These are phyloP conservation scores for Dispira simplex DNA, from an alignment of 192 early-diverging fungal genomes.

Conservation along the genomic window DNA sequence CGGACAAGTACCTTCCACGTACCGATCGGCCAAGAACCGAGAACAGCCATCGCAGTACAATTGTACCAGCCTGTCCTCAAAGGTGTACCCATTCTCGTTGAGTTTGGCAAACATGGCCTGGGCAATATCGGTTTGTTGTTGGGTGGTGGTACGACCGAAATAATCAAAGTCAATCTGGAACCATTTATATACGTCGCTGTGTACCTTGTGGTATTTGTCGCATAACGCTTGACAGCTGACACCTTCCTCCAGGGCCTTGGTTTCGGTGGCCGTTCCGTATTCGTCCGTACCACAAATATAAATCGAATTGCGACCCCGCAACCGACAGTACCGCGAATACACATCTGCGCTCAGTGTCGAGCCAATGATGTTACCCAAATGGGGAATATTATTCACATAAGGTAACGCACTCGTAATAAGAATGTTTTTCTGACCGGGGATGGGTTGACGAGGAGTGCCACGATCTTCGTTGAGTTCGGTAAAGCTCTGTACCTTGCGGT, in stretches of 20 bases:
- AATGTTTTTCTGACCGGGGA: constrained; percentile 62
- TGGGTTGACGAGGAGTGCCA: constrained; percentile 29
- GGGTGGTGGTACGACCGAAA: constrained; percentile 90
- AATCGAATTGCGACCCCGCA: constrained; percentile 77
- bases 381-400: constrained; percentile 98
- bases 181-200: constrained; percentile 85
- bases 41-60: constrained; percentile 80
- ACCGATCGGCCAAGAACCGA: constrained; percentile 93
- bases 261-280: constrained; percentile 98
- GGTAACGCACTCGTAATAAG: constrained; percentile 93
- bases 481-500: constrained; percentile 18
- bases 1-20: constrained; percentile 93
- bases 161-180: constrained; percentile 88
- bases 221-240: constrained; percentile 83
- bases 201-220: constrained; percentile 88
- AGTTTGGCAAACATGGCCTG: constrained; percentile 77
- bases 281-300: constrained; percentile 97
- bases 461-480: neutral
- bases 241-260: constrained; percentile 89
- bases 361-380: constrained; percentile 99
- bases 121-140: constrained; percentile 79
- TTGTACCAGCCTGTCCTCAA: constrained; percentile 68
- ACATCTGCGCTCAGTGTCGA: constrained; percentile 95
- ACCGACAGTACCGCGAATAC: constrained; percentile 84
- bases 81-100: constrained; percentile 49